Evolutionary conservation across 768 basidiomycete genomes (phyloP).

Genomic region (Polyporus arcularius): DNA sequence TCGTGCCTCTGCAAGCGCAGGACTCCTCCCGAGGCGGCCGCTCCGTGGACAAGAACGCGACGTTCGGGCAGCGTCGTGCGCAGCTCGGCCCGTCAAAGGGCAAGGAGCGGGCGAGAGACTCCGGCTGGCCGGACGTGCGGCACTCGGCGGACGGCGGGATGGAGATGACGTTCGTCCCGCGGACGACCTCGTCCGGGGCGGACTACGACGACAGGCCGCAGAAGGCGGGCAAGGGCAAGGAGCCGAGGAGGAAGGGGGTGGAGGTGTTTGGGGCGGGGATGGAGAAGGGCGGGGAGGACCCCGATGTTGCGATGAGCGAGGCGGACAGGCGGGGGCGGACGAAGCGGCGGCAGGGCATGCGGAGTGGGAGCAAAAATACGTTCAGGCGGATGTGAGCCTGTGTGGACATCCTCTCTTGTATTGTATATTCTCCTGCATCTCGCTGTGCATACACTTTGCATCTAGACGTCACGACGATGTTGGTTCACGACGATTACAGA

Average conservation of each 20-base stretch:
- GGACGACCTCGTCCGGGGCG: conserved; percentile 24
- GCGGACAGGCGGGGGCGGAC: conserved; percentile 78
- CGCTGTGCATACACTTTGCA: no score
- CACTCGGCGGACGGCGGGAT: conserved; percentile 60
- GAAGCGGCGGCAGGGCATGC: conserved; percentile 71
- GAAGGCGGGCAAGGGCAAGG: conserved; percentile 33
- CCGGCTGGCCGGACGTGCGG: conserved; percentile 22
- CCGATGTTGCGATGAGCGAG: conserved; percentile 50
- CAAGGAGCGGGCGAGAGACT: conserved; percentile 15
- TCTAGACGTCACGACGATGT: not conserved
- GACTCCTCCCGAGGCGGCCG: conserved; percentile 26
- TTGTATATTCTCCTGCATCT: not conserved
- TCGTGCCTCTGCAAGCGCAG: conserved; percentile 65
- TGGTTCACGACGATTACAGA: not conserved
- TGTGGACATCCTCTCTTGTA: not conserved
- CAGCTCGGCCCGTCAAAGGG: conserved; percentile 14
- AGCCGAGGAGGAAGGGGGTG: conserved; percentile 54
- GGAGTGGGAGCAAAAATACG: conserved; percentile 90
- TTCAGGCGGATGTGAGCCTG: conserved; percentile 42
- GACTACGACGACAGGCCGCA: conserved; percentile 35
- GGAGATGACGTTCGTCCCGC: conserved; percentile 85
- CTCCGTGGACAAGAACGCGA: conserved; percentile 50
- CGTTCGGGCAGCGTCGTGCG: conserved; percentile 70
- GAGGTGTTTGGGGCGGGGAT: conserved; percentile 87
- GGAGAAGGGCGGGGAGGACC: conserved; percentile 72